Base-by-base conservation (phyloP, 768 basidiomycete species). In the Auriscalpium orientale region DNA sequence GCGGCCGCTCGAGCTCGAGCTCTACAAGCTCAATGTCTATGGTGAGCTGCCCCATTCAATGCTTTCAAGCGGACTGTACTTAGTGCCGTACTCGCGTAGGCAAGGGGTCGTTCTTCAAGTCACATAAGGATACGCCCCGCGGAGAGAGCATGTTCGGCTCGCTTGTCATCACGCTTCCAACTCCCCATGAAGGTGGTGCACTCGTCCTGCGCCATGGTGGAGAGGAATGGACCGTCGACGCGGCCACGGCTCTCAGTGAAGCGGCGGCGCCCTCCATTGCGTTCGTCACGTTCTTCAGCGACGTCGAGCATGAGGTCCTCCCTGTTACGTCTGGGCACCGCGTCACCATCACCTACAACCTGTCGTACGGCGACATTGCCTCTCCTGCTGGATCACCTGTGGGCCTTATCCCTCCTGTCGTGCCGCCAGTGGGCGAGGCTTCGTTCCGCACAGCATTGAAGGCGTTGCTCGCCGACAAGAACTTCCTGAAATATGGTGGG, bases 101-200 rank as follows among this genome's bases (percentile, higher is more conserved):
- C 8, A 64, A 65, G 34, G 73, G 59, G 15, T 66, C 72, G 13
- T 69, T 68, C 66, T 71, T 74, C 64, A 81, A 67, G 9, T 72
- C 75, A 36, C 73, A 73, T 53, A 80, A 64, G 20, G 77, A 77
- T 78, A 43, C 80, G 76, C 21, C 75, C 72, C 45, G 79, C 70
- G 36, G 73, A 62, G 48, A 81, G 69, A 57, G 76, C 79, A 33
- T 68, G 16, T 66, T 58, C 28, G 56, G 56, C 15, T 56, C 56
- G 11, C 56, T 52, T 71, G 65, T 47, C 64, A 12, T 59, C 7
- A 38, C 57, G 34, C 57, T 56, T 22, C 58, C 58, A 3, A 49
- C 57, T 12, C 54, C 48, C 2, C 57, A 58, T 62, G n/a, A 58
- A 60, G 50, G 67, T 33, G 13, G 71, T 61, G 49, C 63, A 56